Evolutionary conservation across 208 protist genomes (phyloP), one percentile per base, ranked within the genome.

Genomic region (Trypanosoma cruzi): DNA sequence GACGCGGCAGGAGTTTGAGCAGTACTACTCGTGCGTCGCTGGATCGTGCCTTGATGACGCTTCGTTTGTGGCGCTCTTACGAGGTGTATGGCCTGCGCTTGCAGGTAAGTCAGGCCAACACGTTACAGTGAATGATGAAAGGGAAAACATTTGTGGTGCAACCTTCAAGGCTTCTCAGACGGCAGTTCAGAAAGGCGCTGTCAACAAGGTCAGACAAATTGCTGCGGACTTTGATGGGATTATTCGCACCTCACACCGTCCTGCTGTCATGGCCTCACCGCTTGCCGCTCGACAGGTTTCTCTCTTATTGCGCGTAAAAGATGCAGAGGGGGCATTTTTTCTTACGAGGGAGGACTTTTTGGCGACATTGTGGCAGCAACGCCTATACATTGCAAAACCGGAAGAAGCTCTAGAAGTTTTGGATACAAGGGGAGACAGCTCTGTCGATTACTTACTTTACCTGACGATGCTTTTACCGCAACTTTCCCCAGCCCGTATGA

Each of bases 11-110:
- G 92, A 97, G 72, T 95, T 95, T 50, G 72, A 87, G 64, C 75
- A 97, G 80, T 94, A 95, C 73, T 94, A 88, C 73, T 70, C 77
- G 11, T 88, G 85, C 24, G 68, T 97, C 5, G 88, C 86, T 18
- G 72, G 68, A 14, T 37, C 73, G 7, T 82, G 65, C 71, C 71
- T 58, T 58, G 72, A 85, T 62, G 92, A 97, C 65, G 73, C 82
- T 22, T 40, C 31, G 8, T 97, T 95, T 63, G 65, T 89, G 13
- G 74, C 77, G 7, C 42, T 90, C 0, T 60, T 93, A 40, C 75
- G 82, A 8, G 85, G 88, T 10, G 73, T 88, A 54, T 96, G 90
- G 90, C 69, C 68, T 31, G 29, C 72, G 40, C 14, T 87, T 48
- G 72, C 67, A 0, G 75, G 74, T 8, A 76, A 77, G 34, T 28